These are phyloP conservation scores for Paecilomyces variotii DNA, from an alignment of 2,329 filamentous ascomycete genomes.

Conservation along the genomic window DNA sequence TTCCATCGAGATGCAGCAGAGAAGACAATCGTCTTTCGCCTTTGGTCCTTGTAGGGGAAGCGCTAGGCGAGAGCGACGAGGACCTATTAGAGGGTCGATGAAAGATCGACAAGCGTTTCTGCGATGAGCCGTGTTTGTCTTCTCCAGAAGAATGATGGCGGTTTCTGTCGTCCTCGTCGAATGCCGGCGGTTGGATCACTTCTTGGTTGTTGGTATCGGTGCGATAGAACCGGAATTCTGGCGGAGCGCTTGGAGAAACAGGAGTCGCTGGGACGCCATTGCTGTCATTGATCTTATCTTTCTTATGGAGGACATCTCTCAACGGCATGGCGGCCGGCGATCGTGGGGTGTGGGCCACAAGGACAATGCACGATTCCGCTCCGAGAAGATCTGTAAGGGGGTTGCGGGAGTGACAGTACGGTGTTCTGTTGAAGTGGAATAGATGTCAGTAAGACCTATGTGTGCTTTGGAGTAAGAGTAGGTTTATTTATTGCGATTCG, in stretches of 20 bases:
- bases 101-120: slow-evolving; percentile 25
- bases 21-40: slow-evolving; percentile 26
- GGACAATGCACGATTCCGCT: not conserved
- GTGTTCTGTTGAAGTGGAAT: not conserved
- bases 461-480: not conserved
- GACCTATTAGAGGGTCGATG: slow-evolving; percentile 19
- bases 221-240: slow-evolving; percentile 75
- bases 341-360: not conserved
- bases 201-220: slow-evolving; percentile 77
- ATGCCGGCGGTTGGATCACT: slow-evolving; percentile 61
- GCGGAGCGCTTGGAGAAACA: slow-evolving; percentile 26
- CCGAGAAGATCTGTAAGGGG: not conserved
- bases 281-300: slow-evolving; percentile 42
- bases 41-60: slow-evolving; percentile 17
- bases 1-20: slow-evolving; percentile 27
- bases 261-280: slow-evolving; percentile 29
- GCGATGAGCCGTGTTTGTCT: slow-evolving; percentile 17
- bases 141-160: not conserved
- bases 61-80: slow-evolving; percentile 15
- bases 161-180: slow-evolving; percentile 34
- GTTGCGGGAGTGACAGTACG: not conserved
- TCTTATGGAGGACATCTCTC: slow-evolving; percentile 56
- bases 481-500: not conserved
- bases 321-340: slow-evolving; percentile 44
- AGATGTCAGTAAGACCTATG: not conserved